Percentiles rank a stretch among this genome's conserved stretches.
phyloP scores from a whole-genome alignment of 2,329 filamentous ascomycete species.

The Juglanconis sp. region DNA sequence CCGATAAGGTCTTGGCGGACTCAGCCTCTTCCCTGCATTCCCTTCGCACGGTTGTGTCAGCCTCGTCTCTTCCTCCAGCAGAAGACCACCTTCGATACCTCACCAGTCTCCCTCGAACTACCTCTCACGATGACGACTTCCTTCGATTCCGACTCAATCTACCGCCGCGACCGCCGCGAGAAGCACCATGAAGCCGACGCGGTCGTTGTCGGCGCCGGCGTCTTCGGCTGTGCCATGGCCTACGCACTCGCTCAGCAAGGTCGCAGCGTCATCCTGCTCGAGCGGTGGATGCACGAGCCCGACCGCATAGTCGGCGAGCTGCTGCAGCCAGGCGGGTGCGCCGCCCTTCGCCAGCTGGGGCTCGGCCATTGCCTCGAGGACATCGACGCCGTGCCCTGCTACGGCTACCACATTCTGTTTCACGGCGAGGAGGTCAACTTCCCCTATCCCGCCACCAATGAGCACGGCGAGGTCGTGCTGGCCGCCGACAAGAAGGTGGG shows the following conservation, averaged over 20 bases:
- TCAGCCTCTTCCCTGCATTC: neutral
- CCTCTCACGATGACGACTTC: conserved; percentile 27
- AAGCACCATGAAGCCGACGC: conserved; percentile 70
- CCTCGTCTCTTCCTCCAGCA: neutral
- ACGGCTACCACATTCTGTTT: conserved; percentile 87
- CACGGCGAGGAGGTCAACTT: conserved; percentile 71
- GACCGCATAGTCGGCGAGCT: conserved; percentile 95
- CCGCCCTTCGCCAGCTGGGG: conserved; percentile 76
- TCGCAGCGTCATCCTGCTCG: conserved; percentile 84
- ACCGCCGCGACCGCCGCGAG: conserved; percentile 46
- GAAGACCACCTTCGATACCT: neutral
- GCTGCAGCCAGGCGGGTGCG: conserved; percentile 86
- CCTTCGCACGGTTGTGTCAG: neutral
- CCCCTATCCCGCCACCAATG: conserved; percentile 68
- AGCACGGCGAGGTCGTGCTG: conserved; percentile 38
- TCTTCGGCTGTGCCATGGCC: conserved; percentile 84
- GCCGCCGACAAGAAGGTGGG: conserved; percentile 25
- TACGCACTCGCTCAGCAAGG: conserved; percentile 84
- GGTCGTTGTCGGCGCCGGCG: conserved; percentile 86
- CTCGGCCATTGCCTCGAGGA: conserved; percentile 77
- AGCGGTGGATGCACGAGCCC: conserved; percentile 85
- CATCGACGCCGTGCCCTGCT: conserved; percentile 80
- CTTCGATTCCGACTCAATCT: conserved; percentile 30
- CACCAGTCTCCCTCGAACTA: neutral
- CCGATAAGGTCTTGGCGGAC: neutral